Evolutionary conservation across 768 basidiomycete species (phyloP).

Genomic region (Podaxis sp.): DNA sequence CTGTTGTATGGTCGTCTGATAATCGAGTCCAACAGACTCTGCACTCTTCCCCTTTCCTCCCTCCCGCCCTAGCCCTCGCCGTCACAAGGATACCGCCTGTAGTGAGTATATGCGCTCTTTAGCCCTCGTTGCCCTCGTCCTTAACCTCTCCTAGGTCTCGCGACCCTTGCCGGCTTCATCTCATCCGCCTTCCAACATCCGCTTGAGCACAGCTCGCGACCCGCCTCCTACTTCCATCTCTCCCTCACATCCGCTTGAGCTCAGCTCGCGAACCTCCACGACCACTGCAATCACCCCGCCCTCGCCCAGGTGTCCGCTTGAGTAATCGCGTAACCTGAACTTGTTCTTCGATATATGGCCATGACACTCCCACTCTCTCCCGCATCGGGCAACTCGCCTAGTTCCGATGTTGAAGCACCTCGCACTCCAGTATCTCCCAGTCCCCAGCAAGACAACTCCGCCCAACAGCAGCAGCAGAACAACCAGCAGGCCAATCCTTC

Average conservation of each 20-base stretch:
- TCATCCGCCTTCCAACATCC: conserved; percentile 40
- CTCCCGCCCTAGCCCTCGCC: conserved; percentile 40
- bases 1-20: conserved; percentile 17
- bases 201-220: conserved; percentile 72
- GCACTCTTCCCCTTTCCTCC: conserved; percentile 23
- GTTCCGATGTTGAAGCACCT: conserved; percentile 36
- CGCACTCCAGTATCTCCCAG: conserved; percentile 45
- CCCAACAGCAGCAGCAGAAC: conserved; percentile 11
- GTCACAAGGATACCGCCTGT: conserved; percentile 51
- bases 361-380: conserved; percentile 15
- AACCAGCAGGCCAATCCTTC: conserved; percentile 17
- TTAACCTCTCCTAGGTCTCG: conserved; percentile 61
- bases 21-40: conserved; percentile 15
- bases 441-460: conserved; percentile 16
- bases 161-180: conserved; percentile 90
- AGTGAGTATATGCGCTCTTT: conserved; percentile 27
- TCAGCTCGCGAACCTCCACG: conserved; percentile 52
- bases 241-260: conserved; percentile 58
- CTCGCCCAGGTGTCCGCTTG: conserved; percentile 37
- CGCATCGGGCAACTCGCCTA: conserved; percentile 19
- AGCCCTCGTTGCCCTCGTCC: conserved; percentile 19
- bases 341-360: conserved; percentile 1
- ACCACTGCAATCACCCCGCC: conserved; percentile 19
- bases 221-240: conserved; percentile 55
- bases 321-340: conserved; percentile 42